A percentile compares a stretch with the other conserved stretches of the same genome.
Conservation (phyloP, 2,329 filamentous ascomycete species). For the Colletotrichum sp. region DNA sequence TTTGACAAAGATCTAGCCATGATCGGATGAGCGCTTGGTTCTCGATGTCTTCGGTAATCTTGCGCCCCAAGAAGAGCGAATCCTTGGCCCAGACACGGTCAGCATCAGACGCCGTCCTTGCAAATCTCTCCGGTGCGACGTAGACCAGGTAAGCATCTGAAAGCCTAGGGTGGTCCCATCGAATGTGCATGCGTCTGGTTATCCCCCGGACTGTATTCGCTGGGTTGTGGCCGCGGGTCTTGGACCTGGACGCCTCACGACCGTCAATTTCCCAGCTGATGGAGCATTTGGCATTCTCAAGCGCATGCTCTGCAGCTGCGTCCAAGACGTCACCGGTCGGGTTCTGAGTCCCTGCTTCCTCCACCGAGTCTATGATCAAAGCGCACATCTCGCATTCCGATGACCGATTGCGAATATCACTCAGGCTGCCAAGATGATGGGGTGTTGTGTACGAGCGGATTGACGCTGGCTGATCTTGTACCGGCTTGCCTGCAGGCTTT, state of each 20-base stretch:
- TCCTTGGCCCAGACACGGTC: constrained; percentile 3
- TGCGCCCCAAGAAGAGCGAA: not conserved
- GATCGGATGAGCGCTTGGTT: constrained; percentile 1
- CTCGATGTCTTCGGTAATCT: not conserved
- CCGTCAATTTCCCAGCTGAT: constrained; percentile 12
- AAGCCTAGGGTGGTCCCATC: not conserved
- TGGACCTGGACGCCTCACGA: not conserved
- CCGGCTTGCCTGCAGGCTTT: not conserved
- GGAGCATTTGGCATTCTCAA: not conserved
- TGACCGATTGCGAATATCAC: not conserved
- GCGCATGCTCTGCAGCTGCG: not conserved
- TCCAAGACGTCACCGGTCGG: not conserved
- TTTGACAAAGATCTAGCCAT: constrained; percentile 5
- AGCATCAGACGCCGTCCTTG: not conserved
- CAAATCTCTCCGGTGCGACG: not conserved
- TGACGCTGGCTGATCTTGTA: not conserved
- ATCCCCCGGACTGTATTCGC: not conserved
- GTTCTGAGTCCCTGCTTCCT: not conserved
- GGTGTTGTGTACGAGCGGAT: not conserved
- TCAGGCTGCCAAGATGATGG: not conserved
- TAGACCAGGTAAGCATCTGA: not conserved
- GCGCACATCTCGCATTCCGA: not conserved
- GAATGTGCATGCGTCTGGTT: not conserved
- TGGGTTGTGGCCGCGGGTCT: not conserved
- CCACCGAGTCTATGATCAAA: not conserved